A percentile compares a stretch with the other conserved stretches of the same genome.
phyloP scores from a whole-genome alignment of 1,284 basidiomycete species.

The Blastosporella zonata region DNA sequence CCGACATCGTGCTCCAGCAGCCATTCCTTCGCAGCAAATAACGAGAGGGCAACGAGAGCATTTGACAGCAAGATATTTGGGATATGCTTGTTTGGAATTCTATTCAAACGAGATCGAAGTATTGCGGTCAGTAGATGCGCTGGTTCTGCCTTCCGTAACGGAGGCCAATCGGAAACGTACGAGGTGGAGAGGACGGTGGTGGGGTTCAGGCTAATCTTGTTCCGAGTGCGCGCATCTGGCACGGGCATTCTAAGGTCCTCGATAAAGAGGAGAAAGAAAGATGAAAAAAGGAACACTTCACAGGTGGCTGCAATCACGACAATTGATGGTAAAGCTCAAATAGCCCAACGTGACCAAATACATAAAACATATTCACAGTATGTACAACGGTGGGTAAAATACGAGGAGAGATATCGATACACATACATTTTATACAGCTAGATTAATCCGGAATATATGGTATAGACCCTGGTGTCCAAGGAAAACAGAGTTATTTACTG shows the following conservation, averaged over 20 bases:
- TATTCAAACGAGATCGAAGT: conserved; percentile 19
- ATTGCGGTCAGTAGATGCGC: conserved; percentile 20
- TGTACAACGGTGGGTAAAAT: conserved; percentile 8
- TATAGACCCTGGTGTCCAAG: conserved; percentile 5
- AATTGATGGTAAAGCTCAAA: not conserved
- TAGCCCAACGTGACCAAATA: conserved; percentile 27
- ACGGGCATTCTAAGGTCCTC: conserved; percentile 48
- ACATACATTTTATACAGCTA: conserved; percentile 16
- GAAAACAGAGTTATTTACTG: conserved; percentile 16
- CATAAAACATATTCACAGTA: conserved; percentile 22
- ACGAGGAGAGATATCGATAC: conserved; percentile 13
- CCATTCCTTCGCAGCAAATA: conserved; percentile 63
- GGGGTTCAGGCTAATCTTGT: conserved; percentile 61
- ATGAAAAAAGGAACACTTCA: conserved; percentile 10
- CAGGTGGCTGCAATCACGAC: not conserved
- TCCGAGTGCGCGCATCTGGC: conserved; percentile 66
- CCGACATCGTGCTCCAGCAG: conserved; percentile 62
- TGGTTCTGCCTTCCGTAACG: conserved; percentile 2
- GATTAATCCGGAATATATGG: conserved; percentile 10
- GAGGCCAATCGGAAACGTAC: conserved; percentile 34
- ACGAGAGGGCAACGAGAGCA: conserved; percentile 56
- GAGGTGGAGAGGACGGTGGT: conserved; percentile 50
- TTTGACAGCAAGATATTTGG: conserved; percentile 58
- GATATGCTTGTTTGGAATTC: conserved; percentile 48
- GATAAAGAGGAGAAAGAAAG: conserved; percentile 22